Evolutionary conservation across 192 early-diverging fungal genomes (phyloP).

Genomic region (Coemansia sp.): DNA sequence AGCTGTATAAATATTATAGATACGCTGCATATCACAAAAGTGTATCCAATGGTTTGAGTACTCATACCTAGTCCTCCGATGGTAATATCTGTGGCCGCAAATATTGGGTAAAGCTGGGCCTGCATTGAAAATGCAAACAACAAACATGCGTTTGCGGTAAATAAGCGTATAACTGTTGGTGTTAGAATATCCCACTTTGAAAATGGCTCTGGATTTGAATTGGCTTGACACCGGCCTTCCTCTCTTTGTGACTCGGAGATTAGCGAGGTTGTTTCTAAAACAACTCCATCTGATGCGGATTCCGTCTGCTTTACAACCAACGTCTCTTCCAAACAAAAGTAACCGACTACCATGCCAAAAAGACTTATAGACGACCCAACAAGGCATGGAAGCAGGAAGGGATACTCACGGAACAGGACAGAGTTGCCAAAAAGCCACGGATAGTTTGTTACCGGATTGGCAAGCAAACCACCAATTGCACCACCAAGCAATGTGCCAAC

Average conservation of each 20-base stretch:
- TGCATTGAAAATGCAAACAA: slow-evolving; percentile 25
- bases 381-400: slow-evolving; percentile 85
- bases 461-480: too few species aligned
- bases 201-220: neutral
- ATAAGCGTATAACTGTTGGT: slow-evolving; percentile 12
- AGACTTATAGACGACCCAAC: slow-evolving; percentile 62
- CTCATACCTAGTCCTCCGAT: slow-evolving; percentile 59
- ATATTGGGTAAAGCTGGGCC: slow-evolving; percentile 41
- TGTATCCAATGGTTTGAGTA: too few species aligned
- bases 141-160: slow-evolving; percentile 21
- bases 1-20: too few species aligned
- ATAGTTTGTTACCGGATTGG: slow-evolving; percentile 57
- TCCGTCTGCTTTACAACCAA: too few species aligned
- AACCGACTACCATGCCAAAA: too few species aligned
- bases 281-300: too few species aligned
- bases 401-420: slow-evolving; percentile 63
- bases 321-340: too few species aligned
- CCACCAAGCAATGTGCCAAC: too few species aligned
- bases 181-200: slow-evolving; percentile 15
- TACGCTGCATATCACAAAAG: too few species aligned
- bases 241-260: neutral
- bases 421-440: slow-evolving; percentile 62
- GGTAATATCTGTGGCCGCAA: slow-evolving; percentile 28
- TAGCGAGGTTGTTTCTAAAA: too few species aligned
- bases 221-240: neutral